Conservation (phyloP, 768 basidiomycete genomes). For the Rhodotorula diobovata region DNA sequence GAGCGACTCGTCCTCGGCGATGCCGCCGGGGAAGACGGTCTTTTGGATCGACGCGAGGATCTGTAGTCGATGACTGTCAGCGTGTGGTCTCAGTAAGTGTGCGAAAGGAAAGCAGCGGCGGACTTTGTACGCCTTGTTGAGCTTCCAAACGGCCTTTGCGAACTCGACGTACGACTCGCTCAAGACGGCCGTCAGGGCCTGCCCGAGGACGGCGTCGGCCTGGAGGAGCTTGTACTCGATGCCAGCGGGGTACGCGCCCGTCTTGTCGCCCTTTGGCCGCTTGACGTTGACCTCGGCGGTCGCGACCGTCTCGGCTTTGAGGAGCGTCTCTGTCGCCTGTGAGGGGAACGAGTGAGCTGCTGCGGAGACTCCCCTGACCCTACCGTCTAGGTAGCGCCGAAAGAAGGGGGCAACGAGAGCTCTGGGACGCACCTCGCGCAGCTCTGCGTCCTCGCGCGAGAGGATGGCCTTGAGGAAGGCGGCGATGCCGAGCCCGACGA, state of each 20-base stretch:
- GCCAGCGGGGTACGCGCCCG: conserved; percentile 19
- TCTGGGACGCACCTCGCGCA: background rate
- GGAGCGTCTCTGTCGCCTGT: conserved; percentile 21
- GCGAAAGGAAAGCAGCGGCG: background rate
- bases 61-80: background rate
- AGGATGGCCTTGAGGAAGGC: conserved; percentile 27
- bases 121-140: conserved; percentile 31
- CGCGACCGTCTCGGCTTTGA: conserved; percentile 16
- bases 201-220: conserved; percentile 21
- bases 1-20: conserved; percentile 27
- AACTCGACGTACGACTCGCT: conserved; percentile 27
- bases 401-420: no score
- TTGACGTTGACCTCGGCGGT: background rate
- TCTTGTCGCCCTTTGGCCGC: conserved; percentile 6
- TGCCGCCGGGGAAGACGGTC: conserved; percentile 30
- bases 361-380: no score
- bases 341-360: background rate
- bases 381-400: no score
- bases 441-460: conserved; percentile 26
- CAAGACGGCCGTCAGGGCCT: conserved; percentile 28
- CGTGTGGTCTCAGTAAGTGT: background rate
- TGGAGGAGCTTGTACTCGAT: conserved; percentile 28
- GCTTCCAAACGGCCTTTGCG: conserved; percentile 31
- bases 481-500: conserved; percentile 19
- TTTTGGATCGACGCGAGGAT: background rate